Evolutionary conservation across 1,284 basidiomycete species (phyloP).

Genomic region (Leccinum colubrinum): DNA sequence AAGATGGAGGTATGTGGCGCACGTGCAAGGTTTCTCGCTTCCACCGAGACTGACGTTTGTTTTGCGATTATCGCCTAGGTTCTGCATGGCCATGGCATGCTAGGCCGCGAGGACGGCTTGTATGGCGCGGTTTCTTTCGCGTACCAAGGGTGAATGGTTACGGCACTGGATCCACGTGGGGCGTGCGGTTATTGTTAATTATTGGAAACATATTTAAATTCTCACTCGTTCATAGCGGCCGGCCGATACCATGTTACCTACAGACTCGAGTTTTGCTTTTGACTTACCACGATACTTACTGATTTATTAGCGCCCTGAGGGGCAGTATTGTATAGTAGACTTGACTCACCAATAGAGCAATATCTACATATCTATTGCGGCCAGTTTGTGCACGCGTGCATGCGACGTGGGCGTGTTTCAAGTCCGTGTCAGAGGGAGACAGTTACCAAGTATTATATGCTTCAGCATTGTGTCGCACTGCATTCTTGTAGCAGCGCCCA

Average conservation of each 20-base stretch:
- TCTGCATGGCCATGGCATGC: constrained; percentile 84
- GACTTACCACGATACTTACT: not conserved
- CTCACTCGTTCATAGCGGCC: not conserved
- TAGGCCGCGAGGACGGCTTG: constrained; percentile 89
- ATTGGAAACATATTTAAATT: not conserved
- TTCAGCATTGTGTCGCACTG: not conserved
- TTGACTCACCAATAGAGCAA: not conserved
- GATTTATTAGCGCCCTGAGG: not conserved
- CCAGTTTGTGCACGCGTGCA: not conserved
- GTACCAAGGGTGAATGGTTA: constrained; percentile 68
- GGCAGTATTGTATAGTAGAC: not conserved
- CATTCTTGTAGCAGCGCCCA: not conserved
- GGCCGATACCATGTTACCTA: not conserved
- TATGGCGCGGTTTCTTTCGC: constrained; percentile 94
- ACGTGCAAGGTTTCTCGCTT: not conserved
- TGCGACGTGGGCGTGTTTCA: not conserved
- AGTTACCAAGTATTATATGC: not conserved
- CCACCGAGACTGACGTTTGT: constrained; percentile 4
- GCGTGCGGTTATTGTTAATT: not conserved
- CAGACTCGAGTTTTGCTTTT: not conserved
- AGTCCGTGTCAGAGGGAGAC: not conserved
- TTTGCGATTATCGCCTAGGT: constrained; percentile 42
- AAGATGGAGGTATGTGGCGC: constrained; percentile 88
- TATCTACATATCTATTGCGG: not conserved
- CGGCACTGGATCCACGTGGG: constrained; percentile 44